A percentile compares a stretch with the other conserved stretches of the same genome.
Evolutionary conservation across 2,329 filamentous ascomycete genomes (phyloP).

Genomic region (Fusarium bactridioides): DNA sequence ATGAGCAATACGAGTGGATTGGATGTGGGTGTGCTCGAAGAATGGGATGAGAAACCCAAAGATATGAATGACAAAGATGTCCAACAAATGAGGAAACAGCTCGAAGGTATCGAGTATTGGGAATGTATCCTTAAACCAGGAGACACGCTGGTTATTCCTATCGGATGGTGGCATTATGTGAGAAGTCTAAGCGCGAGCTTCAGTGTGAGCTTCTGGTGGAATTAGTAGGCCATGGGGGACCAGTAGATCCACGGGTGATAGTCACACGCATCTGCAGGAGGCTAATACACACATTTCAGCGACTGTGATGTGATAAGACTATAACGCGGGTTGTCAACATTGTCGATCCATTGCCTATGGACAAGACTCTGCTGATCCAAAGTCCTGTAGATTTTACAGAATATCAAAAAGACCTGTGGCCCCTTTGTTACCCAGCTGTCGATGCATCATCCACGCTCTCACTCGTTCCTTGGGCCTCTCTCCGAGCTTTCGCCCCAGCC

Average conservation of each 20-base stretch:
- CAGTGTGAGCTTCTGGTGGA: conserved; percentile 98
- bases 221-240: conserved; percentile 48
- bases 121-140: conserved; percentile 84
- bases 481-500: conserved; percentile 65
- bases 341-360: neutral
- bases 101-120: conserved; percentile 69
- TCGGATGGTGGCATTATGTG: conserved; percentile 99
- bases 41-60: conserved; percentile 57
- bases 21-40: conserved; percentile 76
- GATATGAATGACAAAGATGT: conserved; percentile 45
- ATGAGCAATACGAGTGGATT: conserved; percentile 91
- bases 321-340: neutral
- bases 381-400: neutral
- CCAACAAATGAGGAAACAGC: conserved; percentile 53
- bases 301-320: neutral
- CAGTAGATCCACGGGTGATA: neutral
- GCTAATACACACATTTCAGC: neutral
- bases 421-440: conserved; percentile 21
- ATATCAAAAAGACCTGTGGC: neutral
- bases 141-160: conserved; percentile 87
- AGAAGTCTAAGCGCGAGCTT: conserved; percentile 85
- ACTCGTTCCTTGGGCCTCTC: conserved; percentile 51
- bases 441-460: conserved; percentile 48
- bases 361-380: neutral
- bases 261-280: neutral